These are phyloP conservation scores for Sugiyamaella lignohabitans DNA, from an alignment of 805 yeast genomes.

Conservation along the genomic window DNA sequence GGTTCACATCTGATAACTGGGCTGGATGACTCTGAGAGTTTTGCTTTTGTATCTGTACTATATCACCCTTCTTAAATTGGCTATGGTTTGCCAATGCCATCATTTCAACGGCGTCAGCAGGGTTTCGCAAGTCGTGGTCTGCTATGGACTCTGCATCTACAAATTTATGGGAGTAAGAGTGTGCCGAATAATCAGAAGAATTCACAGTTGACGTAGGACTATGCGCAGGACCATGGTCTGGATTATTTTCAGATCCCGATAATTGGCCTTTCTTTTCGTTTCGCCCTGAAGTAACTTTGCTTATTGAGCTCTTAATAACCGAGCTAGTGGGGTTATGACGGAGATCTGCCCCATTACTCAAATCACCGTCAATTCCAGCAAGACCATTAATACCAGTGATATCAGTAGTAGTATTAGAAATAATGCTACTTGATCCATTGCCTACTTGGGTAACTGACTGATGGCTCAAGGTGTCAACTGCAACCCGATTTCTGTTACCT, in stretches of 20 bases:
- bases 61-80: not conserved
- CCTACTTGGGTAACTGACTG: not conserved
- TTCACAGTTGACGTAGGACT: no score
- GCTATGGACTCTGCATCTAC: conserved; percentile 16
- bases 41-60: no score
- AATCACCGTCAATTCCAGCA: no score
- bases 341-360: not conserved
- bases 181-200: no score
- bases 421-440: not conserved
- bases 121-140: conserved; percentile 15
- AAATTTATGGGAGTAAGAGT: no score
- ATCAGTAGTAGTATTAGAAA: no score
- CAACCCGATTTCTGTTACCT: no score
- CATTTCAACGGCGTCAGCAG: conserved; percentile 21
- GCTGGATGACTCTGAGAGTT: conserved; percentile 1
- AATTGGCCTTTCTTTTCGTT: not conserved
- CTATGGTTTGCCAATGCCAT: conserved; percentile 14
- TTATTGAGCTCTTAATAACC: no score
- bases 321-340: no score
- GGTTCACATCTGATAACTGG: conserved; percentile 8
- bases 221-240: no score
- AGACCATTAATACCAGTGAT: no score
- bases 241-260: not conserved
- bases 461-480: no score
- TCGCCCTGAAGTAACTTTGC: not conserved